phyloP scores from a whole-genome alignment of 306 rosid species.

The Fragaria vesca region DNA sequence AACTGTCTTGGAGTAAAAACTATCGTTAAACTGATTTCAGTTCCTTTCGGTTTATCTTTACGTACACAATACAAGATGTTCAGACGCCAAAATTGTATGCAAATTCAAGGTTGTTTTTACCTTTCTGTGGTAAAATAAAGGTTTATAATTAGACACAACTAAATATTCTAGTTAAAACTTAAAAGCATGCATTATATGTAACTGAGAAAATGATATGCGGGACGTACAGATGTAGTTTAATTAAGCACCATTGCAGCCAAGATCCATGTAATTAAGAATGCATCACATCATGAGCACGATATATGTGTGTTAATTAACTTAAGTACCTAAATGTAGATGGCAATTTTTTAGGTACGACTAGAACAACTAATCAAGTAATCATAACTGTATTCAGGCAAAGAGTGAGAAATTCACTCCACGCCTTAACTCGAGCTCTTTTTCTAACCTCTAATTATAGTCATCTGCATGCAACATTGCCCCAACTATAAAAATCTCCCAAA shows the following conservation, averaged over 20 bases:
- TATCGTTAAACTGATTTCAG: too few species aligned
- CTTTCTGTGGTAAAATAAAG: too few species aligned
- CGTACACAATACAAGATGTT: too few species aligned
- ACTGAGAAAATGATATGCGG: not conserved
- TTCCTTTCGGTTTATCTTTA: too few species aligned
- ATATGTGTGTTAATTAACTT: not conserved
- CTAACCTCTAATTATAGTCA: not conserved
- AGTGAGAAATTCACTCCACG: slow-evolving; percentile 6
- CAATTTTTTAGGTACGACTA: not conserved
- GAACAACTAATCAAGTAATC: not conserved
- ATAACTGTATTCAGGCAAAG: not conserved
- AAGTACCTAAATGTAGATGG: not conserved
- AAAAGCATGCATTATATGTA: too few species aligned
- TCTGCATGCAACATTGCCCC: not conserved
- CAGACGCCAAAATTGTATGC: too few species aligned
- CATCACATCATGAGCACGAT: not conserved
- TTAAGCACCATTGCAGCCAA: not conserved
- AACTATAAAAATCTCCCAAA: not conserved
- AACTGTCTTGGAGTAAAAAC: too few species aligned
- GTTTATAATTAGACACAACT: too few species aligned
- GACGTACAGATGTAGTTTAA: not conserved
- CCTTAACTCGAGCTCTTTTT: not conserved
- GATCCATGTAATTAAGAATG: not conserved
- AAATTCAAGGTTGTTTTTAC: too few species aligned
- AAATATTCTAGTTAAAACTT: too few species aligned